A percentile compares a stretch with the other conserved stretches of the same genome.
Evolutionary conservation across 148 eudicot genomes (phyloP).

Genomic region (Chenopodium berlandieri): DNA sequence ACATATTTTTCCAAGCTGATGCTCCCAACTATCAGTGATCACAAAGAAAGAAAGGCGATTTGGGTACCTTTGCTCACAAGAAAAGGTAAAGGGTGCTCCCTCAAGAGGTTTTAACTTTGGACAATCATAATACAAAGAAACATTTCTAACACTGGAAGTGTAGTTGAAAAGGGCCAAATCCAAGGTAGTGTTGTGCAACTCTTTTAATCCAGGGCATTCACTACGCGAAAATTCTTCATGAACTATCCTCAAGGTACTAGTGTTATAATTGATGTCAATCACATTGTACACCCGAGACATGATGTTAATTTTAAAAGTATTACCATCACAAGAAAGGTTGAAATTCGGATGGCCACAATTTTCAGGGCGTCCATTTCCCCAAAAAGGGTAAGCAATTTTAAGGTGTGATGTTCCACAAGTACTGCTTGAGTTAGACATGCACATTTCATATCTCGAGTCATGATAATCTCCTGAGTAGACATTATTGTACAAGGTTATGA

Average conservation of each 20-base stretch:
- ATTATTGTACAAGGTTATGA: not conserved
- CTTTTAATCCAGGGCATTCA: not conserved
- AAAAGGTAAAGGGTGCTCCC: slow-evolving; percentile 11
- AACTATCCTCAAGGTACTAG: not conserved
- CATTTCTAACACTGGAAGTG: slow-evolving; percentile 13
- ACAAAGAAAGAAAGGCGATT: slow-evolving; percentile 11
- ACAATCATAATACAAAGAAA: slow-evolving; percentile 16
- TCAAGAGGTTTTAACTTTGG: not conserved
- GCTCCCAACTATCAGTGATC: not conserved
- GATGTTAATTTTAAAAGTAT: not conserved
- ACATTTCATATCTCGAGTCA: not conserved
- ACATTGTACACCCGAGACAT: not conserved
- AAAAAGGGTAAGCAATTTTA: slow-evolving; percentile 11
- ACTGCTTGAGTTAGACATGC: not conserved
- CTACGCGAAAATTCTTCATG: not conserved
- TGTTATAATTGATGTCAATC: slow-evolving; percentile 13
- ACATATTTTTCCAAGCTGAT: not conserved
- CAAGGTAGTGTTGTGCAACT: slow-evolving; percentile 14
- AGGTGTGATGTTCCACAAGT: slow-evolving; percentile 7
- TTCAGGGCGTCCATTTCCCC: slow-evolving; percentile 14
- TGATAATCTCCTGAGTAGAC: not conserved
- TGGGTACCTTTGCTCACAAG: not conserved
- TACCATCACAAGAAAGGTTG: slow-evolving; percentile 14
- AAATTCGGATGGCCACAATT: slow-evolving; percentile 19
- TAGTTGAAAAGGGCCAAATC: slow-evolving; percentile 17